Evolutionary conservation across 352 stramenopile species (phyloP), one percentile per base, ranked within the genome.

Genomic region (Phytophthora tentaculata): DNA sequence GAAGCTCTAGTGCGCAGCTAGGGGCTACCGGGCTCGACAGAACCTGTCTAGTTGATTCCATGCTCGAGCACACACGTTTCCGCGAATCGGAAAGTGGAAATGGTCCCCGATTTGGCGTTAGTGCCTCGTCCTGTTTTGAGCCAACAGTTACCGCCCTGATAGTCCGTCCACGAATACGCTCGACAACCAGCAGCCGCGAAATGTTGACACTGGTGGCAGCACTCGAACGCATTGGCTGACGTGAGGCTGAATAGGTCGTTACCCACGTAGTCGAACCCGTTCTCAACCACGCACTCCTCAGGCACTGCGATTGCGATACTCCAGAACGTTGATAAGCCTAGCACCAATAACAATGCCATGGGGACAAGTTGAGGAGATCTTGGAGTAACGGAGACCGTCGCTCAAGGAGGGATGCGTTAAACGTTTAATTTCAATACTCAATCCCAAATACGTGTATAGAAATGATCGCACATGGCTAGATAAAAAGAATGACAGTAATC

Each of bases 101-200:
- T 65, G 7, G 49, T 59, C 14, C 60, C 58, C 4, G 74, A 82
- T 28, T 73, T 69, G n/a, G 56, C 67, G 8, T 69, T 66, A 0
- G 61, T 62, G 16, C 71, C 71, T n/a, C 69, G 70, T 7, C 58
- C 68, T 24, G 56, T 86, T 67, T 90, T 90, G 67, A 91, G 67
- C 74, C 74, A 91, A 57, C 79, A 89, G 5, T 73, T 88, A 19
- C 80, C 77, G 14, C 77, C 77, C 32, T 77, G 71, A 44, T 61
- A 61, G 55, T 66, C 65, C n/a, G 57, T 83, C 79, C 79, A 91
- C 39, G 81, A 79, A 55, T 69, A 86, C 5, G 75, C 79, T 44
- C 73, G 63, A 62, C 76, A 86, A 14, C 71, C 64, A 13, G 45
- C 43, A 23, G 28, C n/a, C 13, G 60, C 52, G 59, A 48, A 54